These are phyloP conservation scores for Capsicum rhomboideum DNA, from an alignment of 257 asterid species.

Conservation along the genomic window DNA sequence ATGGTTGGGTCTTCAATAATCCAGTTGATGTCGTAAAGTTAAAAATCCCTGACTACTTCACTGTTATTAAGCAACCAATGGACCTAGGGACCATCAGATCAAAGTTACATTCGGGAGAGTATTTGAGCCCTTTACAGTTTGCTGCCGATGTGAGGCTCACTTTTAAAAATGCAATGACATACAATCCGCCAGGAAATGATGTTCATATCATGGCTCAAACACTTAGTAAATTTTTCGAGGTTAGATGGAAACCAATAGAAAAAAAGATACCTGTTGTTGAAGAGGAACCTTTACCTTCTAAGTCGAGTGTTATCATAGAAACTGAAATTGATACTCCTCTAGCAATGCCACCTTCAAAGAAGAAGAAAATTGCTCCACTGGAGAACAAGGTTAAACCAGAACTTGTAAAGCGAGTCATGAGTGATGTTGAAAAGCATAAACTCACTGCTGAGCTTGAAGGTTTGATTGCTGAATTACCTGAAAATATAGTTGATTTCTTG, in stretches of 20 bases:
- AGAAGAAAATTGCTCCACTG: conserved; percentile 19
- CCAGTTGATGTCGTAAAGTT: conserved; percentile 68
- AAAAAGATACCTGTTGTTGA: conserved; percentile 24
- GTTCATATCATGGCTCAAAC: conserved; percentile 60
- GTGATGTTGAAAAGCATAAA: conserved; percentile 52
- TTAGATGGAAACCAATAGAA: conserved; percentile 59
- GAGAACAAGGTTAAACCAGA: conserved; percentile 44
- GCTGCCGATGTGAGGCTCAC: conserved; percentile 77
- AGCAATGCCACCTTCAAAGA: conserved; percentile 47
- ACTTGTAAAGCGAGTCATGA: conserved; percentile 42
- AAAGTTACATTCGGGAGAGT: conserved; percentile 48
- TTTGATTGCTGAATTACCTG: conserved; percentile 60
- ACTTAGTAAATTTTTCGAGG: conserved; percentile 54
- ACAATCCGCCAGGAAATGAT: conserved; percentile 76
- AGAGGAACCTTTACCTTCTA: conserved; percentile 2
- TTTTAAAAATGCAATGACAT: conserved; percentile 80
- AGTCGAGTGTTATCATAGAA: conserved; percentile 40
- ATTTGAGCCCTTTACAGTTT: conserved; percentile 48
- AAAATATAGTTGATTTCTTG: conserved; percentile 55
- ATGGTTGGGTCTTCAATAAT: conserved; percentile 52
- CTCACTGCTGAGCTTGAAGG: conserved; percentile 56
- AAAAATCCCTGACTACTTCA: conserved; percentile 67
- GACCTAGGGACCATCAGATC: conserved; percentile 72
- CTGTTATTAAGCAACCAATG: conserved; percentile 81
- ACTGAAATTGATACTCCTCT: conserved; percentile 62